Conservation (phyloP, 2,329 filamentous ascomycete species). For the Xylaria sp. region DNA sequence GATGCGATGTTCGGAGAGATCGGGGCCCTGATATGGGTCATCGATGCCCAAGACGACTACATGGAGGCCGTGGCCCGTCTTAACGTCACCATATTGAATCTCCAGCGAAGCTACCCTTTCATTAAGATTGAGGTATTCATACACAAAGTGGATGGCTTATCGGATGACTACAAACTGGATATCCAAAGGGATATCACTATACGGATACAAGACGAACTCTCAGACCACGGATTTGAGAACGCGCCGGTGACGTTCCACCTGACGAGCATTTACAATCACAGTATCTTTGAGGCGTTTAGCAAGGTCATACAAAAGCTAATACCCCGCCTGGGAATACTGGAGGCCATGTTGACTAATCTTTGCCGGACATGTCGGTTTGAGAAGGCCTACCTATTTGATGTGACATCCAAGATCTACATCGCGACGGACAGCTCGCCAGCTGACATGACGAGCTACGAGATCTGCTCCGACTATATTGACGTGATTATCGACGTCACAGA, state of each 20-base stretch:
- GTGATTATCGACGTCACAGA: conserved; percentile 97
- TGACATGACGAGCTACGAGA: conserved; percentile 96
- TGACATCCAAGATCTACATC: conserved; percentile 98
- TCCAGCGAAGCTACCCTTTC: conserved; percentile 88
- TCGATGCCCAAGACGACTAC: conserved; percentile 98
- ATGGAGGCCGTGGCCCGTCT: conserved; percentile 88
- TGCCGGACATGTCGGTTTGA: conserved; percentile 95
- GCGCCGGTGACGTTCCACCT: conserved; percentile 94
- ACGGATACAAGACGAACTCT: conserved; percentile 94
- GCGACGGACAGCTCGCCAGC: conserved; percentile 93
- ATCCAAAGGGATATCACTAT: conserved; percentile 97
- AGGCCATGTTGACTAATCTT: conserved; percentile 92
- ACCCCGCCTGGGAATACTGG: conserved; percentile 89
- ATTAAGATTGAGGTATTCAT: conserved; percentile 99
- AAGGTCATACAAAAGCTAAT: conserved; percentile 99
- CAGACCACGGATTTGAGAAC: conserved; percentile 91
- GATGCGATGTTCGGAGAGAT: conserved; percentile 95
- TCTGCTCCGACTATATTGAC: conserved; percentile 98
- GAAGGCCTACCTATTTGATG: conserved; percentile 98
- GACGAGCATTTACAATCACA: conserved; percentile 98
- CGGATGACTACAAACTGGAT: conserved; percentile 95
- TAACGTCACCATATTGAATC: conserved; percentile 86
- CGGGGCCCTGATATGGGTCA: conserved; percentile 96
- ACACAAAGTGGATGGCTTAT: conserved; percentile 98
- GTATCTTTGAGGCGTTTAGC: conserved; percentile 97